Percentiles rank a stretch among this genome's conserved stretches.
These are phyloP conservation scores for Pilaira anomala DNA, from an alignment of 192 early-diverging fungal genomes.

Conservation along the genomic window DNA sequence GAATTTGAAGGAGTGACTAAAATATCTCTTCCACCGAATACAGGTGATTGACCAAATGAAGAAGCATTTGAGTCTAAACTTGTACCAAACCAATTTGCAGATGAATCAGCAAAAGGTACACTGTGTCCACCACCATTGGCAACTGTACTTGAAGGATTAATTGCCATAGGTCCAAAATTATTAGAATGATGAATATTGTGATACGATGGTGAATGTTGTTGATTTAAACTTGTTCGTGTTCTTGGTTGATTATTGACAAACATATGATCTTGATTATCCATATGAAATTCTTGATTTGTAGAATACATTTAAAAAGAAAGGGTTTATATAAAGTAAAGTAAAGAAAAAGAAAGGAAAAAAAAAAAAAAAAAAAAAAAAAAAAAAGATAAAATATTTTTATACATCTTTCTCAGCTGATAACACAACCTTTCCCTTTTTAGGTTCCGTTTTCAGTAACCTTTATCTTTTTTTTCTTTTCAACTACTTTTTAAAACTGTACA, in stretches of 20 bases:
- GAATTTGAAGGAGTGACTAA: constrained; percentile 29
- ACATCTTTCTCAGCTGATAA: too few species aligned
- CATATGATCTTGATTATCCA: constrained; percentile 6
- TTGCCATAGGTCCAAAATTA: constrained; percentile 13
- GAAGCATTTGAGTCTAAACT: constrained; percentile 29
- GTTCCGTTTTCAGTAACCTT: too few species aligned
- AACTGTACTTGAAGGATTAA: background rate
- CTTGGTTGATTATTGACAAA: constrained; percentile 5
- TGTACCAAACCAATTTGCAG: constrained; percentile 26
- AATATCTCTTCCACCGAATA: constrained; percentile 19
- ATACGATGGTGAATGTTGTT: background rate
- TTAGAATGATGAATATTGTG: constrained; percentile 11
- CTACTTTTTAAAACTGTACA: too few species aligned
- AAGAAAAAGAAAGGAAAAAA: too few species aligned
- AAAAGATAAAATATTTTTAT: too few species aligned
- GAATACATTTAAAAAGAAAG: background rate
- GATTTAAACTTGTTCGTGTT: background rate
- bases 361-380: too few species aligned
- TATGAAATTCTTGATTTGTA: background rate
- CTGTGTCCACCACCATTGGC: background rate
- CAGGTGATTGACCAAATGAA: constrained; percentile 25
- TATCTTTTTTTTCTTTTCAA: too few species aligned
- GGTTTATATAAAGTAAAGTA: too few species aligned
- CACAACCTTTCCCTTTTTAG: too few species aligned
- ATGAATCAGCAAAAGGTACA: constrained; percentile 10